phyloP scores from a whole-genome alignment of 345 rosid species.

The Syzygium aromaticum region DNA sequence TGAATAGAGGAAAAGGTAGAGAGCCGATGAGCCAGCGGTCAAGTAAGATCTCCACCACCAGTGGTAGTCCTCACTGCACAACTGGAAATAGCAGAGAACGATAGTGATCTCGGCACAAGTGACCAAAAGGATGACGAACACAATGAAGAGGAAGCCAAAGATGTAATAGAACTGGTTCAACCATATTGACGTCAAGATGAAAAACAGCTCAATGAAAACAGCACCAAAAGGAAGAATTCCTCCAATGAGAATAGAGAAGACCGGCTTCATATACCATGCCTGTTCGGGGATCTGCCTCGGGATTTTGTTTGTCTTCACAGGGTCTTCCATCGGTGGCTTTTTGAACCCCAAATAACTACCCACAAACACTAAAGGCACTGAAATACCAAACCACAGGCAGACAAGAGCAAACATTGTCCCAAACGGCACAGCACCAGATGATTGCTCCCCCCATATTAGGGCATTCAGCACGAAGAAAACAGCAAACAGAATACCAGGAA shows the following conservation, averaged over 20 bases:
- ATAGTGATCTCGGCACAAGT: slow-evolving; percentile 95
- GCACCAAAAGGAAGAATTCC: slow-evolving; percentile 98
- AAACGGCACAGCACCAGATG: slow-evolving; percentile 95
- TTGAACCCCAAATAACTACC: slow-evolving; percentile 95
- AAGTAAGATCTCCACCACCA: slow-evolving; percentile 99
- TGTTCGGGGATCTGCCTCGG: slow-evolving; percentile 95
- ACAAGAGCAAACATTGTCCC: slow-evolving; percentile 97
- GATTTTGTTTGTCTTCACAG: slow-evolving; percentile 92
- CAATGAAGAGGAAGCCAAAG: slow-evolving; percentile 97
- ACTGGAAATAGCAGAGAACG: slow-evolving; percentile 95
- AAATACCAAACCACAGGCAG: slow-evolving; percentile 96
- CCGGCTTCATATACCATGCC: slow-evolving; percentile 95
- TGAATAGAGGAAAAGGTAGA: slow-evolving; percentile 93
- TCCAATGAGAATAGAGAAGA: slow-evolving; percentile 84
- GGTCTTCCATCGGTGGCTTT: slow-evolving; percentile 83
- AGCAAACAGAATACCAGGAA: slow-evolving; percentile 74
- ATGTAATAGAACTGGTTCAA: slow-evolving; percentile 98
- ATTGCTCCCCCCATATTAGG: slow-evolving; percentile 88
- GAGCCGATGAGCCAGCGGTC: slow-evolving; percentile 90
- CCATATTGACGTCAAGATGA: slow-evolving; percentile 95
- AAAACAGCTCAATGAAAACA: slow-evolving; percentile 95
- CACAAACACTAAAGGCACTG: slow-evolving; percentile 89
- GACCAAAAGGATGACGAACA: slow-evolving; percentile 69
- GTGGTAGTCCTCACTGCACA: slow-evolving; percentile 91
- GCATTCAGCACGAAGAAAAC: slow-evolving; percentile 86